Evolutionary conservation across 257 asterid species (phyloP).

Genomic region (Ilex asprella): DNA sequence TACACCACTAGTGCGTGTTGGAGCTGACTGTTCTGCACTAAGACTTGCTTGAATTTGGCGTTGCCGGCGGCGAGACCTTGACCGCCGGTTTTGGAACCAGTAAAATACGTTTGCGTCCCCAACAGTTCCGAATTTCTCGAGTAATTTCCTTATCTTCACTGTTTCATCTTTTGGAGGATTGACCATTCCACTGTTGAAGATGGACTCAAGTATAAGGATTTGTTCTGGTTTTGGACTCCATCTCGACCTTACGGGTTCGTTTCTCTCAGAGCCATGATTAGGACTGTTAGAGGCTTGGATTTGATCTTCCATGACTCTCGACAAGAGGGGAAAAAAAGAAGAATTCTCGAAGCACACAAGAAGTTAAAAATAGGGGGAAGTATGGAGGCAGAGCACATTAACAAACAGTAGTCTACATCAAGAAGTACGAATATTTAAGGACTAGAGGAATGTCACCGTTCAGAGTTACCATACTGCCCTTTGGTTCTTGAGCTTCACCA

Average conservation of each 20-base stretch:
- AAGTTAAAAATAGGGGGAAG: no score
- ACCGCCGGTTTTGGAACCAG: constrained; percentile 92
- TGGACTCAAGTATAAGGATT: constrained; percentile 69
- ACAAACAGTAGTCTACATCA: no score
- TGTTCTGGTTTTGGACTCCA: constrained; percentile 90
- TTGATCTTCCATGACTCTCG: constrained; percentile 32
- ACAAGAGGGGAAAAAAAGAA: no score
- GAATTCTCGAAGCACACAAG: no score
- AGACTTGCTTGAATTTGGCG: constrained; percentile 48
- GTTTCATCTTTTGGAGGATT: constrained; percentile 78
- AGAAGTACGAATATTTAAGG: no score
- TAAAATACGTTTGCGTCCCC: constrained; percentile 81
- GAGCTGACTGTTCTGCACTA: constrained; percentile 13
- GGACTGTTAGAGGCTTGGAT: constrained; percentile 15
- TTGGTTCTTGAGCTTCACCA: no score
- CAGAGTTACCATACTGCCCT: no score
- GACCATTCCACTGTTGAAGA: constrained; percentile 80
- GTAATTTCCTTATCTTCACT: constrained; percentile 45
- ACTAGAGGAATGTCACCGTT: no score
- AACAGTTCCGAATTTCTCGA: constrained; percentile 65
- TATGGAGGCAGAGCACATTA: no score
- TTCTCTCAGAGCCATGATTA: constrained; percentile 11
- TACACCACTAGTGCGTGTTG: constrained; percentile 1
- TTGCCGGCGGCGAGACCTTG: constrained; percentile 71
- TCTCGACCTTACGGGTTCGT: constrained; percentile 52